These are phyloP conservation scores for Paramecium octaurelia DNA, from an alignment of 73 alveolate species.

Conservation along the genomic window DNA sequence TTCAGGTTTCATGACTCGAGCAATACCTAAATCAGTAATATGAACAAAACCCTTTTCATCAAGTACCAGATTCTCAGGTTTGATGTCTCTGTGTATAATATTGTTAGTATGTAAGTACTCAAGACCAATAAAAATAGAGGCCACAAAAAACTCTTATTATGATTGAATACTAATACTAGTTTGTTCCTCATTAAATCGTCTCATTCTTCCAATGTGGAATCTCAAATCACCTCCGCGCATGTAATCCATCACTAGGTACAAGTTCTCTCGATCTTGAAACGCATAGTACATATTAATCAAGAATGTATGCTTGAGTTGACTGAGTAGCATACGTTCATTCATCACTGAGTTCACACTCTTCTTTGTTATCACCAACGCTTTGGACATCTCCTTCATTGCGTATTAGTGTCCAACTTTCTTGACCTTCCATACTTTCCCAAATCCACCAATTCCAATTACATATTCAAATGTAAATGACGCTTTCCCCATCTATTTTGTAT, in stretches of 20 bases:
- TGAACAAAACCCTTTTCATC: conserved; percentile 74
- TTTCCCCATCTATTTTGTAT: neutral
- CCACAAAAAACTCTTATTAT: conserved; percentile 67
- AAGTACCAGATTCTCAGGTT: conserved; percentile 85
- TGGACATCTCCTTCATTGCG: conserved; percentile 64
- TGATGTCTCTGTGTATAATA: conserved; percentile 80
- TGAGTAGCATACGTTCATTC: conserved; percentile 88
- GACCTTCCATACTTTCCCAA: conserved; percentile 83
- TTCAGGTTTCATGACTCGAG: conserved; percentile 68
- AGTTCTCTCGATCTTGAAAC: conserved; percentile 87
- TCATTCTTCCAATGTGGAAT: conserved; percentile 80
- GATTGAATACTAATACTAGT: conserved; percentile 70
- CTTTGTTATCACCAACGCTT: conserved; percentile 63
- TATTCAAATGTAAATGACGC: conserved; percentile 58
- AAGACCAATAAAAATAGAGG: conserved; percentile 70
- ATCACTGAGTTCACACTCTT: conserved; percentile 87
- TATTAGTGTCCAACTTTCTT: conserved; percentile 12
- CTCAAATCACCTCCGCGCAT: conserved; percentile 95
- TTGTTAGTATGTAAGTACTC: conserved; percentile 73
- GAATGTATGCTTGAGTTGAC: conserved; percentile 78
- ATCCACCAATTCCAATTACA: conserved; percentile 79
- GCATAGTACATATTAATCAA: conserved; percentile 92
- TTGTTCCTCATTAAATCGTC: conserved; percentile 88
- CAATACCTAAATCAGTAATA: conserved; percentile 80
- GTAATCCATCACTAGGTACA: conserved; percentile 86